Evolutionary conservation across 768 basidiomycete genomes (phyloP).

Genomic region (Cubamyces sp.): DNA sequence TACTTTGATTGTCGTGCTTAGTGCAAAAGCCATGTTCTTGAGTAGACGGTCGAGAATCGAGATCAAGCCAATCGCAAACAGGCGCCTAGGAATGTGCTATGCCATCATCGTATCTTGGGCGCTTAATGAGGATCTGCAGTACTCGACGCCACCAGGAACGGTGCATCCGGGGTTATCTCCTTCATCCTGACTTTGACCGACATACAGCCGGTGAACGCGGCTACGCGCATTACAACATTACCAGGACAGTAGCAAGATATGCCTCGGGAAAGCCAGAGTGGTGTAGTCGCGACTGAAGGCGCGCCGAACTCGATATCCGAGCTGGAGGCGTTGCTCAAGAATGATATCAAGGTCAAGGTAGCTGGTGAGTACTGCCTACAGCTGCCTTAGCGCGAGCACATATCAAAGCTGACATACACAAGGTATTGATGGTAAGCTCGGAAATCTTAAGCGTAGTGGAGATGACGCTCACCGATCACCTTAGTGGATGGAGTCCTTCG

Average conservation of each 20-base stretch:
- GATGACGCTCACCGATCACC: neutral
- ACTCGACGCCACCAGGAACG: conserved; percentile 15
- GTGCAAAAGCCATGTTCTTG: neutral
- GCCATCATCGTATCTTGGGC: conserved; percentile 1
- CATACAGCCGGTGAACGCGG: neutral
- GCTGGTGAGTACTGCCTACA: conserved; percentile 60
- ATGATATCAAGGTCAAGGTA: conserved; percentile 89
- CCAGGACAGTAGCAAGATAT: neutral
- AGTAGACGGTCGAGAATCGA: conserved; percentile 11
- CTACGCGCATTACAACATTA: neutral
- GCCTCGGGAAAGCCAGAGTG: conserved; percentile 15
- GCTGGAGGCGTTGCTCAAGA: conserved; percentile 52
- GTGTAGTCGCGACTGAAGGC: conserved; percentile 35
- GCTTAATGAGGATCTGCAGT: conserved; percentile 1
- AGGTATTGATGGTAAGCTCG: conserved; percentile 69
- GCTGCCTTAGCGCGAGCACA: neutral
- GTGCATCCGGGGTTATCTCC: neutral
- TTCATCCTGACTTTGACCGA: neutral
- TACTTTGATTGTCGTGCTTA: conserved; percentile 37
- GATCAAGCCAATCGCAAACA: conserved; percentile 17
- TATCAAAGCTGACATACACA: neutral
- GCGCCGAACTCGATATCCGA: conserved; percentile 62
- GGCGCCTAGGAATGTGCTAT: neutral
- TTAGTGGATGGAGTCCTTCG: conserved; percentile 91
- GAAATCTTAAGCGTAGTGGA: neutral